Conservation (phyloP, 192 early-diverging fungal genomes). For the Podila clonocystis region DNA sequence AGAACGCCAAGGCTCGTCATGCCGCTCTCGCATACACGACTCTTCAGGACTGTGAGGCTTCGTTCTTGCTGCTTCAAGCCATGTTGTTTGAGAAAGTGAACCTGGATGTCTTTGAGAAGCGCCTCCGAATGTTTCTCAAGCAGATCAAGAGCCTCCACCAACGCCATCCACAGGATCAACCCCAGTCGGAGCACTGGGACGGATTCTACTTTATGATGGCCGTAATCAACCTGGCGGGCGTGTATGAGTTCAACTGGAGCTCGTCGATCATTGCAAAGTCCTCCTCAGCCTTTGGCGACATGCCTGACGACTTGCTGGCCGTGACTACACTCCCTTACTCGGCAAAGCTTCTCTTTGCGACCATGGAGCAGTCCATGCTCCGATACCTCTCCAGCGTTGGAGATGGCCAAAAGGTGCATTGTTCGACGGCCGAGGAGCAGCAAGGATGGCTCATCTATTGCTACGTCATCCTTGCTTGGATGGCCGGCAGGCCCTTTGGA, state of each 20-base stretch:
- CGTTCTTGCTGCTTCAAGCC: conserved; percentile 61
- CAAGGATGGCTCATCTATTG: conserved; percentile 60
- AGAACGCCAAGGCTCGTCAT: conserved; percentile 25
- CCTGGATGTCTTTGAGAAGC: conserved; percentile 59
- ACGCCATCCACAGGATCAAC: background rate
- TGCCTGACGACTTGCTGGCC: conserved; percentile 18
- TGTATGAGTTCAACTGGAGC: conserved; percentile 60
- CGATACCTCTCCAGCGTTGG: conserved; percentile 32
- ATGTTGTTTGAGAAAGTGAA: conserved; percentile 71
- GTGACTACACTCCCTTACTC: conserved; percentile 46
- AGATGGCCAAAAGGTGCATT: conserved; percentile 8
- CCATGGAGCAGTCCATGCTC: conserved; percentile 52
- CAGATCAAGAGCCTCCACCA: conserved; percentile 22
- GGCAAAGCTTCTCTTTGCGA: conserved; percentile 41
- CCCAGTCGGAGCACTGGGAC: conserved; percentile 14
- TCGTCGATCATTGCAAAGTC: conserved; percentile 40
- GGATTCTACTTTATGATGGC: conserved; percentile 61
- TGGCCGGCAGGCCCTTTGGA: conserved; percentile 54
- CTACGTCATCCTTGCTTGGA: conserved; percentile 61
- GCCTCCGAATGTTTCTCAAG: conserved; percentile 27
- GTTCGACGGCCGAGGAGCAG: conserved; percentile 23
- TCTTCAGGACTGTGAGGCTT: conserved; percentile 27
- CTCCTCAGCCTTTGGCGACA: conserved; percentile 8
- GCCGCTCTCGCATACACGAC: conserved; percentile 14
- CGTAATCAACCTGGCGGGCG: conserved; percentile 54